These are phyloP conservation scores for Septoria linicola DNA, from an alignment of 2,329 filamentous ascomycete genomes.

Conservation along the genomic window DNA sequence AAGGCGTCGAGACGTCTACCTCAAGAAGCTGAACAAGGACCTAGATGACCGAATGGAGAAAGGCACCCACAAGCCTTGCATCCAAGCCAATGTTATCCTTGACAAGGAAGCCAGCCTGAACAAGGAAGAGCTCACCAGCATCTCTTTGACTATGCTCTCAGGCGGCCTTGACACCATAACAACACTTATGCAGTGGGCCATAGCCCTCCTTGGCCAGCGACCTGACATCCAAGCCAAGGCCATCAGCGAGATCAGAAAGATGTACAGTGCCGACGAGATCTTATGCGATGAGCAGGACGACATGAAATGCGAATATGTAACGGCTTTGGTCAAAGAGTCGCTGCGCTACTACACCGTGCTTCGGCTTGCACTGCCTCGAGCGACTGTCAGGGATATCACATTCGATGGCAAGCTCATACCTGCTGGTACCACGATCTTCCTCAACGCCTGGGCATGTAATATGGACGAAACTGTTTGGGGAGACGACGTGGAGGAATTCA, in stretches of 20 bases:
- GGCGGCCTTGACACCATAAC: slow-evolving; percentile 67
- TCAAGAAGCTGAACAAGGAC: slow-evolving; percentile 57
- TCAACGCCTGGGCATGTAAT: slow-evolving; percentile 69
- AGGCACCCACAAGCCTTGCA: slow-evolving; percentile 62
- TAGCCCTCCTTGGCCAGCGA: slow-evolving; percentile 59
- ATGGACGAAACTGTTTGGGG: slow-evolving; percentile 50
- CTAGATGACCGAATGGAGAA: slow-evolving; percentile 61
- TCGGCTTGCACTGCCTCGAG: slow-evolving; percentile 60
- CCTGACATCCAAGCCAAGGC: slow-evolving; percentile 64
- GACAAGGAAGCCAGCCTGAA: slow-evolving; percentile 64
- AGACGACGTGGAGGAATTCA: slow-evolving; percentile 54
- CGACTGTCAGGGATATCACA: slow-evolving; percentile 59
- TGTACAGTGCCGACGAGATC: slow-evolving; percentile 54
- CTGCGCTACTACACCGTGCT: slow-evolving; percentile 64
- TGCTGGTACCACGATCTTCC: slow-evolving; percentile 62
- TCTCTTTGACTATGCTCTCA: slow-evolving; percentile 67
- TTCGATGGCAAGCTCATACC: slow-evolving; percentile 61
- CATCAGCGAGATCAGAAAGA: slow-evolving; percentile 55
- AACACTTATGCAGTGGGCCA: slow-evolving; percentile 64
- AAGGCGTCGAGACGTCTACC: slow-evolving; percentile 59
- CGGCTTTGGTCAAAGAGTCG: slow-evolving; percentile 63
- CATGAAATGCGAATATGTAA: slow-evolving; percentile 62
- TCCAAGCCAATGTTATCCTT: slow-evolving; percentile 65
- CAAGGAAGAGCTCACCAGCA: slow-evolving; percentile 62
- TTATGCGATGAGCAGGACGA: slow-evolving; percentile 63